Evolutionary conservation across 2,329 filamentous ascomycete species (phyloP).

Genomic region (Botrytis cinerea): DNA sequence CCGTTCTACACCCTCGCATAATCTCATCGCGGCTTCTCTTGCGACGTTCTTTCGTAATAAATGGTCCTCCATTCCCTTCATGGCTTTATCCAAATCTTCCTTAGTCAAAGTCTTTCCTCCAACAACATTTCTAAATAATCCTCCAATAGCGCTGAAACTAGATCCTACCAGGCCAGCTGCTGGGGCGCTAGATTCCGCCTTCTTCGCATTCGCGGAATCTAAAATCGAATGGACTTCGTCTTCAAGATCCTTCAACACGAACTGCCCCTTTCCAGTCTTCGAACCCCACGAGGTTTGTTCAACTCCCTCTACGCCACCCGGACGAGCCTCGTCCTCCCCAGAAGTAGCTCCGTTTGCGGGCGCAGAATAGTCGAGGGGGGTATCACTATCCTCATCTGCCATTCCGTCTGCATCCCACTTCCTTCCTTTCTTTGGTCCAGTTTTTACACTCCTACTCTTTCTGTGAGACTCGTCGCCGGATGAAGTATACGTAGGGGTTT

Average conservation of each 20-base stretch:
- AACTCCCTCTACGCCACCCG: conserved; percentile 69
- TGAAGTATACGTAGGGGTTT: conserved; percentile 60
- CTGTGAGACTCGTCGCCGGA: conserved; percentile 78
- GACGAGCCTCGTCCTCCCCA: conserved; percentile 55
- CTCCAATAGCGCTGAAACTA: conserved; percentile 78
- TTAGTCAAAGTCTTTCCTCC: conserved; percentile 91
- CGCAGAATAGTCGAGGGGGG: conserved; percentile 87
- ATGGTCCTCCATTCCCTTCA: conserved; percentile 96
- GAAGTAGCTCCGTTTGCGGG: conserved; percentile 54
- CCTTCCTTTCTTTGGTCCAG: conserved; percentile 76
- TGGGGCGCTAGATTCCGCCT: conserved; percentile 46
- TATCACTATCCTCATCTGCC: conserved; percentile 75
- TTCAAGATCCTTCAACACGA: conserved; percentile 88
- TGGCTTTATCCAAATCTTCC: conserved; percentile 84
- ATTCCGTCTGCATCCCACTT: conserved; percentile 91
- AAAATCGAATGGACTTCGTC: conserved; percentile 92
- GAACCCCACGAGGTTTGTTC: conserved; percentile 82
- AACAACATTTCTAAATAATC: conserved; percentile 91
- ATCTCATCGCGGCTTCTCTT: conserved; percentile 84
- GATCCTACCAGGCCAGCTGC: conserved; percentile 72
- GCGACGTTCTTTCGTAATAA: conserved; percentile 95
- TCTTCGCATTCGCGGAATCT: conserved; percentile 72
- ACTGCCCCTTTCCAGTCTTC: conserved; percentile 83
- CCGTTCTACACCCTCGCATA: conserved; percentile 88
- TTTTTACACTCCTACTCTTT: conserved; percentile 57